Percentiles rank a stretch among this genome's conserved stretches.
phyloP scores from a whole-genome alignment of 306 rosid species.

The Pachyrhizus erosus region DNA sequence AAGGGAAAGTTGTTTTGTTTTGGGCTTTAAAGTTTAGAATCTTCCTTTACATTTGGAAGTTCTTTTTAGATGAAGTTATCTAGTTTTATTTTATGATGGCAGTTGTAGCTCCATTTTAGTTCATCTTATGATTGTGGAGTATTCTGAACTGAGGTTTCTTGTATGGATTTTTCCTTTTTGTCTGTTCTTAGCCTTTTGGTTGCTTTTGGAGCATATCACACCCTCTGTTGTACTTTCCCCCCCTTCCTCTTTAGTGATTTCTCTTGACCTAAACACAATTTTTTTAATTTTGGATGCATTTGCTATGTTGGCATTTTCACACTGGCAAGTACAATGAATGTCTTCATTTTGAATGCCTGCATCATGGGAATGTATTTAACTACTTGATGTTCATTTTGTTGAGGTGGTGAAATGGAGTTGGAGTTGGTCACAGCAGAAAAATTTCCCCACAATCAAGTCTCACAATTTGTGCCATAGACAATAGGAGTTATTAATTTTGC shows the following conservation, averaged over 20 bases:
- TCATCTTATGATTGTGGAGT: constrained; percentile 22
- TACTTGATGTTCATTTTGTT: neutral
- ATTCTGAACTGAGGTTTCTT: neutral
- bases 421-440: neutral
- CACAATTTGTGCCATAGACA: neutral
- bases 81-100: constrained; percentile 9
- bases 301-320: neutral
- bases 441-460: neutral
- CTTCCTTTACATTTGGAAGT: neutral
- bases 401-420: neutral
- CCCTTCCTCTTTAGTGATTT: neutral
- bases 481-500: neutral
- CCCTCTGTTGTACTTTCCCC: neutral
- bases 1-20: constrained; percentile 5
- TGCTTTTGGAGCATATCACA: neutral
- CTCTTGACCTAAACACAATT: neutral
- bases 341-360: neutral
- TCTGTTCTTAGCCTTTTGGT: neutral
- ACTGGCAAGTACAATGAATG: neutral
- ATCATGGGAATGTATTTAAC: neutral
- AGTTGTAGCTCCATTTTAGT: too few relatives aligned
- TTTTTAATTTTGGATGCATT: neutral
- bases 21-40: neutral
- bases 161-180: neutral
- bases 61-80: constrained; percentile 3